Evolutionary conservation across 2,329 filamentous ascomycete genomes (phyloP).

Genomic region (Apiospora rasikravindrae): DNA sequence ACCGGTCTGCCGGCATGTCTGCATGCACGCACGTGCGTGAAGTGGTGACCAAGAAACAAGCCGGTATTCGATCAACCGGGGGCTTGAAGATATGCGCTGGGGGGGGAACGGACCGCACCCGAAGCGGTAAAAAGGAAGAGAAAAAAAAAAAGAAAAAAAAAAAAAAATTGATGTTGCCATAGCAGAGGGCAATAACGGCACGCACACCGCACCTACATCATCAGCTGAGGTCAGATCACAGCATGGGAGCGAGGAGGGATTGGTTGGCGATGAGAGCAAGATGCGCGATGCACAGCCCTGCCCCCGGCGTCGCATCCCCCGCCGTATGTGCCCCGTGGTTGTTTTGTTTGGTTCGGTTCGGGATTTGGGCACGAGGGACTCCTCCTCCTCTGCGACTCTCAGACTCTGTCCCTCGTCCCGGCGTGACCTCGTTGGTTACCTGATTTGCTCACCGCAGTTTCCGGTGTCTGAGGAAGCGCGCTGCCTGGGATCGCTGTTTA

Average conservation of each 20-base stretch:
- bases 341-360: not conserved
- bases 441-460: slow-evolving; percentile 13
- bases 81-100: not conserved
- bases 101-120: not conserved
- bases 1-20: not conserved
- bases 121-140: not conserved
- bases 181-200: not conserved
- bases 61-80: not conserved
- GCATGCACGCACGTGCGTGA: not conserved
- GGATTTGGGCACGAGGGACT: not conserved
- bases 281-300: slow-evolving; percentile 3
- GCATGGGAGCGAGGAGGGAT: not conserved
- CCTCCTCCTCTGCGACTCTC: too few relatives aligned
- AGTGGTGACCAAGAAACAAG: not conserved
- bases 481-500: not conserved
- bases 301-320: not conserved
- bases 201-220: not conserved
- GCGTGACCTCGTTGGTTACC: not conserved
- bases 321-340: not conserved
- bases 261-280: slow-evolving; percentile 4
- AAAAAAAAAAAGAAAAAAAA: not conserved
- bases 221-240: slow-evolving; percentile 14
- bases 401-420: not conserved
- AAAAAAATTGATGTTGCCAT: not conserved
- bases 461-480: slow-evolving; percentile 8